Evolutionary conservation across 768 basidiomycete genomes (phyloP), one percentile per base, ranked within the genome.

Genomic region (Tephrocybe sp.): DNA sequence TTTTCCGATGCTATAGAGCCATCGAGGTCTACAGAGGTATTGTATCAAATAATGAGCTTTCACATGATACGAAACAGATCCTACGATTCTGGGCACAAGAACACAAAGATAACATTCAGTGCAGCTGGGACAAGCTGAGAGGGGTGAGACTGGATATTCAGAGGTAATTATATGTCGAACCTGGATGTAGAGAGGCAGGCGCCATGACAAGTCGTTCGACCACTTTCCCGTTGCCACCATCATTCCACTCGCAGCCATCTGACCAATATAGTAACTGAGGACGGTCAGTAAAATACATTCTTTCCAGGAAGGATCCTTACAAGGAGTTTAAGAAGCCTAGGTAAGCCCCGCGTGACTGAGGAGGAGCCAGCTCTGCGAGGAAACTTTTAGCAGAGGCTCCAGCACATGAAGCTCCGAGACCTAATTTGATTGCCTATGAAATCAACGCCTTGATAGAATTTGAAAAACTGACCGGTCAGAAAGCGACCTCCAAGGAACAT

Each of bases 171-270:
- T 30, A 39, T 15, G 24, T 25, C 55, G 21, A 29, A 70, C 72
- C 65, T 80, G 78, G 24, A 80, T 67, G 50, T 75, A 77, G 29
- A 82, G 56, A 15, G 77, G 78, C 11, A 77, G 61, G 36, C 78
- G 65, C 78, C 78, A 81, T 10, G 76, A 70, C 60, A 65, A 60
- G 2, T 78, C 67, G 42, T 57, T 73, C 10, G 58, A 31, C 50
- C 62, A 74, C 48, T 63, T 68, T 10, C 76, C 77, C 15, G 75
- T 78, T 1, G 75, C 64, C 11, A 82, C 74, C 69, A 79, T 75
- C 73, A 82, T 78, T 3, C 78, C 79, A 15, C 73, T 75, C 1
- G 78, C 79, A 23, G 71, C 61, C 61, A 81, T 79, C 57, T 79
- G 78, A 9, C 78, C 79, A 33, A 79, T 69, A 57, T 79, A 77